phyloP scores from a whole-genome alignment of 2,329 filamentous ascomycete species.

The Penicillium psychrosexuale region DNA sequence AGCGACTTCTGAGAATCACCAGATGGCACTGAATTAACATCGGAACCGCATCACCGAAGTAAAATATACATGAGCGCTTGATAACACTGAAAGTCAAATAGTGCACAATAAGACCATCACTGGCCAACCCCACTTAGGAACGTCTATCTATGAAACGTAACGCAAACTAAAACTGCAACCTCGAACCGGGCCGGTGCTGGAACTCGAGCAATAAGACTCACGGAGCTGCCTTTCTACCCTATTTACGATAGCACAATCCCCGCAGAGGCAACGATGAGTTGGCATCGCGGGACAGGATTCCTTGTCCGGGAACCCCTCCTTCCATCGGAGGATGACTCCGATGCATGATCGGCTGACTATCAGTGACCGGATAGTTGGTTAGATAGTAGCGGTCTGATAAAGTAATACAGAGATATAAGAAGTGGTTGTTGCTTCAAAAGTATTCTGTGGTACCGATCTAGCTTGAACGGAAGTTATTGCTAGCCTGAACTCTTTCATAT shows the following conservation, averaged over 20 bases:
- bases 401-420: neutral
- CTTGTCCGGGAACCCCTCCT: slow-evolving; percentile 11
- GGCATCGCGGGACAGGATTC: slow-evolving; percentile 1
- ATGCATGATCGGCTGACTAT: slow-evolving; percentile 11
- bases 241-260: neutral
- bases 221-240: neutral
- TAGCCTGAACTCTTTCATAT: neutral
- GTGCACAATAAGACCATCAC: too few relatives aligned
- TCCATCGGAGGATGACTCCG: slow-evolving; percentile 15
- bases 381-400: neutral
- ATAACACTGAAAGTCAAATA: neutral
- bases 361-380: neutral
- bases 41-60: neutral
- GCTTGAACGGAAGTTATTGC: neutral
- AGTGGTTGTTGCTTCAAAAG: neutral
- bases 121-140: neutral
- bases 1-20: neutral
- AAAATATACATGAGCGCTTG: neutral
- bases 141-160: neutral
- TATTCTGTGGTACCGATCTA: neutral
- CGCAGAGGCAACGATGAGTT: neutral
- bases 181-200: neutral
- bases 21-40: neutral
- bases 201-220: neutral
- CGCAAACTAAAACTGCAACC: neutral